These are phyloP conservation scores for Talaromyces sp. DNA, from an alignment of 2,329 filamentous ascomycete genomes.

Conservation along the genomic window DNA sequence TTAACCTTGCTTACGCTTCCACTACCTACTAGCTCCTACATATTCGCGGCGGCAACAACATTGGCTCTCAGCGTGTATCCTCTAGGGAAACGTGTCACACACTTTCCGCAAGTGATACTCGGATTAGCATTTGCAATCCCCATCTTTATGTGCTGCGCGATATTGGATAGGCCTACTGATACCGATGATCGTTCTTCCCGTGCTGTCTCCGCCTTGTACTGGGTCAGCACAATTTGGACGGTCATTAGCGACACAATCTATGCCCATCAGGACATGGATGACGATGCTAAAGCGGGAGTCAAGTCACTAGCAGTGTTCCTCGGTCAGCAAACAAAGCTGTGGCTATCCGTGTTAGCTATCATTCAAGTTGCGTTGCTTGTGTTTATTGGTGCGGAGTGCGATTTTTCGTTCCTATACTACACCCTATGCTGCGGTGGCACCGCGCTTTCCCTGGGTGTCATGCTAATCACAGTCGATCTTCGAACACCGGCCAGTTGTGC, in stretches of 20 bases:
- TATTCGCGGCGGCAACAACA: slow-evolving; percentile 52
- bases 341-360: slow-evolving; percentile 7
- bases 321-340: background rate
- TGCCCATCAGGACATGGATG: slow-evolving; percentile 4
- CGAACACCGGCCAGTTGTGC: slow-evolving; percentile 18
- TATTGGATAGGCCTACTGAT: background rate
- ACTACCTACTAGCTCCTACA: slow-evolving; percentile 44
- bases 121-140: slow-evolving; percentile 75
- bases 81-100: slow-evolving; percentile 78
- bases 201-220: background rate
- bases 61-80: slow-evolving; percentile 75
- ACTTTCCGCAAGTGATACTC: slow-evolving; percentile 82
- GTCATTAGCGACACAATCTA: slow-evolving; percentile 91
- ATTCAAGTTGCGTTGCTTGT: slow-evolving; percentile 11
- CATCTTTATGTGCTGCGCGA: background rate
- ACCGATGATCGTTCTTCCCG: background rate
- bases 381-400: background rate
- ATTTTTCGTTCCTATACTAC: slow-evolving; percentile 18
- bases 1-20: slow-evolving; percentile 40
- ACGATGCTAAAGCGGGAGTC: slow-evolving; percentile 2
- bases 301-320: background rate
- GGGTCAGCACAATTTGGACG: slow-evolving; percentile 72
- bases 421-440: slow-evolving; percentile 10
- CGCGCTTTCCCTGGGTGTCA: background rate
- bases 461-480: slow-evolving; percentile 18